Percentiles rank a stretch among this genome's conserved stretches.
These are phyloP conservation scores for Murraya paniculata DNA, from an alignment of 345 rosid genomes.

Conservation along the genomic window DNA sequence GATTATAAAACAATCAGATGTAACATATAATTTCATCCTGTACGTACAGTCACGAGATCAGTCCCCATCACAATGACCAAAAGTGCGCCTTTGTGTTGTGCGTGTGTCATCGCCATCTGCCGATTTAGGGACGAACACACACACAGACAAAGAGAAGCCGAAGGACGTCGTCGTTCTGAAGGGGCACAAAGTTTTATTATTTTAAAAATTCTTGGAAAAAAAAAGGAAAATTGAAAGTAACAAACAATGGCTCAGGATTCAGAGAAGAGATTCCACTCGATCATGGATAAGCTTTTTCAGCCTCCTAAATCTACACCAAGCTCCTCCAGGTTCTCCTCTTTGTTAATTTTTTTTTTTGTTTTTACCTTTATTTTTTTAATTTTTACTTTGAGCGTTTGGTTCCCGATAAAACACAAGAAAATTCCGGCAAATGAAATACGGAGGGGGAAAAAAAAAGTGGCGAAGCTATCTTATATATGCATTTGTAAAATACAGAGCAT, in stretches of 20 bases:
- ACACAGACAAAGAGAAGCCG: not conserved
- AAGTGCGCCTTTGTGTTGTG: not conserved
- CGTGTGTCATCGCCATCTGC: not conserved
- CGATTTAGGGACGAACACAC: not conserved
- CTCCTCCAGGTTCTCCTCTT: constrained; percentile 43
- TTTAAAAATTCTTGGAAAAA: too few relatives aligned
- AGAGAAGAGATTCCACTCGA: constrained; percentile 77
- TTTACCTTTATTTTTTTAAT: not conserved
- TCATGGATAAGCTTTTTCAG: constrained; percentile 83
- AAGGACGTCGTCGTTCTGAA: not conserved
- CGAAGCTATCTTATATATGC: not conserved
- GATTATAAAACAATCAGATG: not conserved
- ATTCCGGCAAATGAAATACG: not conserved
- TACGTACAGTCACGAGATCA: not conserved
- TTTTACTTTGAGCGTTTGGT: constrained; percentile 1
- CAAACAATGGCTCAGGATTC: constrained; percentile 58
- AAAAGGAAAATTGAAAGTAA: not conserved
- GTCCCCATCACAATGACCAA: not conserved
- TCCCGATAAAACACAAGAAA: not conserved
- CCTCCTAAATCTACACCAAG: constrained; percentile 38
- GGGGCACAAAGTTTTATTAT: not conserved
- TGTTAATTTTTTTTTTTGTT: not conserved
- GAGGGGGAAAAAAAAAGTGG: not conserved
- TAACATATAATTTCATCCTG: not conserved
- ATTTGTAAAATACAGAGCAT: not conserved